phyloP scores from a whole-genome alignment of 257 asterid species.

The Linaria vulgaris region DNA sequence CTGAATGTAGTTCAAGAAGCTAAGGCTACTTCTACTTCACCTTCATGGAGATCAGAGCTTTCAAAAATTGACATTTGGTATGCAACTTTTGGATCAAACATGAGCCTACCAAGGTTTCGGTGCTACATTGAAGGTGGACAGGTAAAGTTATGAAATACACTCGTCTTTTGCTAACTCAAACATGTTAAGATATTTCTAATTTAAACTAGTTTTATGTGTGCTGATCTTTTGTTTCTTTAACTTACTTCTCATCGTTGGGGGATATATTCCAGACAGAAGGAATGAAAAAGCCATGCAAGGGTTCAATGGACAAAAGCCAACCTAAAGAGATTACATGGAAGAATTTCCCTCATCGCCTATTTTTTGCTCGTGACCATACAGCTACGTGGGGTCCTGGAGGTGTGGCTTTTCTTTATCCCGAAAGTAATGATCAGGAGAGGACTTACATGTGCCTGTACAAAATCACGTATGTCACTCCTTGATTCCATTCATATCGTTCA shows the following conservation, averaged over 20 bases:
- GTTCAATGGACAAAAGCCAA: conserved; percentile 69
- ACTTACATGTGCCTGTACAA: conserved; percentile 69
- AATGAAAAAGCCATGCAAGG: conserved; percentile 65
- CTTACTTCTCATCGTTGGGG: conserved; percentile 6
- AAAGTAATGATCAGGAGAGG: conserved; percentile 56
- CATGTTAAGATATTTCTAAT: background rate
- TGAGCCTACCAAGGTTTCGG: conserved; percentile 58
- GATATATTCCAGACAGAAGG: conserved; percentile 66
- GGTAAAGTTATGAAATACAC: conserved; percentile 41
- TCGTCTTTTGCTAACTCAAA: background rate
- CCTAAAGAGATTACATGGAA: conserved; percentile 73
- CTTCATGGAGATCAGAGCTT: conserved; percentile 73
- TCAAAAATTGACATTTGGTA: conserved; percentile 70
- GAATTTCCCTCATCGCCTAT: conserved; percentile 73
- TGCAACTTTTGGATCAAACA: conserved; percentile 88
- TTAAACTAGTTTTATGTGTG: conserved; percentile 7
- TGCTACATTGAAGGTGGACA: conserved; percentile 94
- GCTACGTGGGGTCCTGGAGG: conserved; percentile 97
- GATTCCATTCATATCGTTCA: background rate
- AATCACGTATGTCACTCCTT: conserved; percentile 67
- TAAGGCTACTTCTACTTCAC: conserved; percentile 27
- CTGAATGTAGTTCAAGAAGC: conserved; percentile 43
- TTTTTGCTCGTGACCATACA: conserved; percentile 72
- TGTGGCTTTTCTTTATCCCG: conserved; percentile 90
- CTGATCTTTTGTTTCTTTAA: conserved; percentile 5